Percentiles rank a stretch among this genome's conserved stretches.
These are phyloP conservation scores for Hibiscus tridactylites DNA, from an alignment of 345 rosid species.

Conservation along the genomic window DNA sequence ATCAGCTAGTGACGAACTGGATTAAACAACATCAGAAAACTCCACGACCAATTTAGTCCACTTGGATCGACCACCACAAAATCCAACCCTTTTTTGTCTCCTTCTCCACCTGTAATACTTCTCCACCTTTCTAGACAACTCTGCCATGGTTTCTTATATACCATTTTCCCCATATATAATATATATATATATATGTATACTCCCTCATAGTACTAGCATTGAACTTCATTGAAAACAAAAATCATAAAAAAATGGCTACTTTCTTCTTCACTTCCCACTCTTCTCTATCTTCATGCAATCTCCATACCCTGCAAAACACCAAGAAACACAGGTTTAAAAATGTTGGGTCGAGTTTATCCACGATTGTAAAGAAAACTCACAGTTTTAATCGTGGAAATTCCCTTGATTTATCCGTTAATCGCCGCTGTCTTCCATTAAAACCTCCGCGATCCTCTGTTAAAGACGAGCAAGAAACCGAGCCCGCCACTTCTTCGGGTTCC, in stretches of 20 bases:
- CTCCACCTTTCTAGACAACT: slow-evolving; percentile 6
- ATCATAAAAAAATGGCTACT: background rate
- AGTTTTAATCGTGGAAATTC: background rate
- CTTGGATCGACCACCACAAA: background rate
- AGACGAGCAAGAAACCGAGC: slow-evolving; percentile 35
- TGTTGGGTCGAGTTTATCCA: background rate
- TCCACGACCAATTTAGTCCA: background rate
- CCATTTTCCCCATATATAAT: no score
- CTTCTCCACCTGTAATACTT: background rate
- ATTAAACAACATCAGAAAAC: background rate
- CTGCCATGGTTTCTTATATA: background rate
- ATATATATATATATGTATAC: no score
- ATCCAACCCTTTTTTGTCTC: background rate
- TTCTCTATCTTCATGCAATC: background rate
- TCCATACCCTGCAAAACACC: background rate
- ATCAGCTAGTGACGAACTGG: background rate
- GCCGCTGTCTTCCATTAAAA: background rate
- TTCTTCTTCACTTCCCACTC: background rate
- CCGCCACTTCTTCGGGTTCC: slow-evolving; percentile 24
- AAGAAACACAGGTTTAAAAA: background rate
- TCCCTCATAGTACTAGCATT: background rate
- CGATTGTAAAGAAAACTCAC: background rate
- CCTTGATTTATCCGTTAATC: background rate
- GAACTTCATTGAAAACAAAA: background rate
- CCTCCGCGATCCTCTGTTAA: slow-evolving; percentile 30